Base-by-base conservation (phyloP, 177 flowering plant genomes). In the Telopea speciosissima region DNA sequence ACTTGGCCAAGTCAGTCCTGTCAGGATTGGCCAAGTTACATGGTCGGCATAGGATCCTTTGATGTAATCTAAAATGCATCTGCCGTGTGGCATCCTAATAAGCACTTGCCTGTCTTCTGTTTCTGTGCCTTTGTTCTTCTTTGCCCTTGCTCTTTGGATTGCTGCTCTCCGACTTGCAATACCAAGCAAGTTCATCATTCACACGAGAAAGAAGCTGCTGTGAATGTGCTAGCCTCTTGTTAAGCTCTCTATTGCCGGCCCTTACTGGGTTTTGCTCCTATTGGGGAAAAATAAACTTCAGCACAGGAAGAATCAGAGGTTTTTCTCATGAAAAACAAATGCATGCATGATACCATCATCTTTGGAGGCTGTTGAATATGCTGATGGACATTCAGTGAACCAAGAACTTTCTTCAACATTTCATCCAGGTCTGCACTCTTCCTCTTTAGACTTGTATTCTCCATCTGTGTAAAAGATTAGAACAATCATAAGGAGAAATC, bases 341-440 rank as follows among this genome's bases (percentile, higher is more conserved):
- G 24, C 40, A 24, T 40, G 10, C 8, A 49, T 8, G 73, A 44
- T 86, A 69, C 90, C 88, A 79, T 82, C 23, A 61, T 70, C 64
- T 67, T 81, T 11, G 49, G 28, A 44, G 72, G 74, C 23, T 70
- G 87, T 40, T 77, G 80, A 74, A 71, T 61, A 69, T 54, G 73
- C 59, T 68, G 74, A n/a, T 80, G 84, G 69, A 61, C 24, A 25
- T 62, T 73, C 63, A 75, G 81, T 65, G 81, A 69, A 69, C 76
- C 83, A 68, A 72, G 67, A 59, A 84, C 76, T 36, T 73, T 78
- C 78, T 87, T 86, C 64, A 83, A 78, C 79, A 82, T 83, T 49
- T 84, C 90, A 78, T 90, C 93, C 82, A 88, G 80, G 68, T 92
- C 94, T 24, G 79, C 72, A 59, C 84, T 56, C 72, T 73, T 88